Evolutionary conservation across 805 yeast genomes (phyloP), one percentile per base, ranked within the genome.

Genomic region (Ogataea nonfermentans): DNA sequence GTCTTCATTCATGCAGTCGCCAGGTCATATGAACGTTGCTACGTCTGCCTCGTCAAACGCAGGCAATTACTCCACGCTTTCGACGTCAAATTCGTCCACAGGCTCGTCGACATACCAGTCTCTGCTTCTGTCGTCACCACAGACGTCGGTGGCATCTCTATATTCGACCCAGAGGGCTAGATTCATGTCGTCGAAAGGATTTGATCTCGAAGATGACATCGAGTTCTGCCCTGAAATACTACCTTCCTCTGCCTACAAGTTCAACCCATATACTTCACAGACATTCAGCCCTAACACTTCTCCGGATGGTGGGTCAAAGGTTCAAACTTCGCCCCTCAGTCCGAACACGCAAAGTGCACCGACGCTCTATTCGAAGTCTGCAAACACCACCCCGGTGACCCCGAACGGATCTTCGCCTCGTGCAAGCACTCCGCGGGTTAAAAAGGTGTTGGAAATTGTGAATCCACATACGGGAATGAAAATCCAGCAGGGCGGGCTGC

Each of bases 201-300:
- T 78, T 59, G 84, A 78, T 43, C 49, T 71, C 7, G 84, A 78
- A 51, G 84, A 78, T 52, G 84, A 78, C 55, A 55, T 78, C 51
- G 83, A 78, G 56, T 78, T 78, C 47, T 78, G 84, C 50, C 84
- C 84, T 2, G 82, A 76, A 32, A 76, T 74, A 25, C 24, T 40
- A 12, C 25, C 37, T 12, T 16, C 45, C 9, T 29, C 37, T 2
- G 37, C 30, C 13, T 39, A 71, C 53, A 78, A 73, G 57, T 81
- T 79, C 63, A 80, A 81, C 56, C 86, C 87, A 4, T 79, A 80
- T 55, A 79, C 84, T 3, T 79, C 85, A 2, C 63, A 75, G 31
- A 71, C 79, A 16, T 80, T 80, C 52, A 74, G 79, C 24, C 86
- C 87, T 8, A 41, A 30, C 19, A 59, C 59, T 8, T 66, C 70